Percentiles rank a stretch among this genome's conserved stretches.
These are phyloP conservation scores for Hericium rajendrae DNA, from an alignment of 768 basidiomycete genomes.

Conservation along the genomic window DNA sequence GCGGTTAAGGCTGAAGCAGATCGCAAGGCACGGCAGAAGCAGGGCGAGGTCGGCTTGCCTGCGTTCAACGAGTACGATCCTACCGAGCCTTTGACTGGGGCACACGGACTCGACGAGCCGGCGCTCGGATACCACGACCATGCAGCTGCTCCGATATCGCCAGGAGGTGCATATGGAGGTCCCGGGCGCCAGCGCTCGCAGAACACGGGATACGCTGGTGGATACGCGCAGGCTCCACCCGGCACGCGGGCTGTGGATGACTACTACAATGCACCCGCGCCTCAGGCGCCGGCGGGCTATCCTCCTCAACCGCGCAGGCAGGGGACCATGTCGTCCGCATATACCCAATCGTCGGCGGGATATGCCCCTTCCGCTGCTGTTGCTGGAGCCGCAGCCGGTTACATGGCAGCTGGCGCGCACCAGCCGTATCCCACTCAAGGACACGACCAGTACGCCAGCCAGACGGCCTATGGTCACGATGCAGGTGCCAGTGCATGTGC, in stretches of 20 bases:
- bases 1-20: constrained; percentile 84
- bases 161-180: constrained; percentile 12
- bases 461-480: constrained; percentile 17
- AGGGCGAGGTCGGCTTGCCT: constrained; percentile 59
- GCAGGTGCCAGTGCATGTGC: constrained; percentile 19
- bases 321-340: constrained; percentile 16
- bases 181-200: constrained; percentile 20
- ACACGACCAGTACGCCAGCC: constrained; percentile 11
- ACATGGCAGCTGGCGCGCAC: constrained; percentile 3
- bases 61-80: constrained; percentile 60
- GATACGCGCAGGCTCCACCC: constrained; percentile 54
- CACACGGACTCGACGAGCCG: constrained; percentile 40
- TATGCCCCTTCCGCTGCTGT: constrained; percentile 31
- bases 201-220: constrained; percentile 30
- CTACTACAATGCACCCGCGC: constrained; percentile 41
- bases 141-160: neutral
- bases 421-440: constrained; percentile 20
- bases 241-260: constrained; percentile 71
- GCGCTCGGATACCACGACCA: constrained; percentile 16
- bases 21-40: constrained; percentile 58
- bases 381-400: constrained; percentile 14
- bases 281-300: constrained; percentile 29
- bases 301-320: constrained; percentile 30
- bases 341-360: constrained; percentile 30
- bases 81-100: constrained; percentile 53